Base-by-base conservation (phyloP, 768 basidiomycete species). In the Suillus sp. region DNA sequence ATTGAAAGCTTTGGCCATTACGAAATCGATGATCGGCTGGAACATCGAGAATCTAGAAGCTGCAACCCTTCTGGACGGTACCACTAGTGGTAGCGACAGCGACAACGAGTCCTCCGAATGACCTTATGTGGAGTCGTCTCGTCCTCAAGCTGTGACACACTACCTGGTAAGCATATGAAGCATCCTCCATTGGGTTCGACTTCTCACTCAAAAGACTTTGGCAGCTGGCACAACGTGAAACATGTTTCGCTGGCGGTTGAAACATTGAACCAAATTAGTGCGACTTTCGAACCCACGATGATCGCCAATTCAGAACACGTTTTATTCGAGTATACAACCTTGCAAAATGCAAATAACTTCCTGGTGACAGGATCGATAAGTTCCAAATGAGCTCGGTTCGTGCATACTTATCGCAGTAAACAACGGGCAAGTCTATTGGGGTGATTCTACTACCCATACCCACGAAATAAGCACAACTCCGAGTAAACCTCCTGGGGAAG, bases 11-110 rank as follows among this genome's bases (percentile, higher is more conserved):
- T 57, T 83, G 43, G 66, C 67, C 61, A 74, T 93, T 48, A 70
- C 80, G 14, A 94, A 92, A 68, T 50, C 62, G 45, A 70, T 72
- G 50, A 80, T 92, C 54, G 90, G 87, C 2, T 93, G 92, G 91
- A 84, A 83, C 57, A 79, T 95, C 27, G 85, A 86, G 65, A 80
- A 78, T 60, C 77, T 94, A 35, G 93, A 95, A 76, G 79, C 72
- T 51, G 80, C 83, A 9, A 83, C 85, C 3, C 76, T 70, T 37
- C 74, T 78, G 7, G 64, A 62, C n/a, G n/a, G n/a, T 58, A 75
- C 79, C 42, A 69, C 76, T 51, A 70, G 78, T 47, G 75, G 76
- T 51, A 34, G 30, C 51, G 92, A 94, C 69, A 93, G 91, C 65
- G 92, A 93, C 68, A 89, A 92, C 66, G 89, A 90, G 64, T 78